A percentile compares a stretch with the other conserved stretches of the same genome.
phyloP scores from a whole-genome alignment of 2,329 filamentous ascomycete genomes.

The Pseudopyrenochaeta lycopersici region DNA sequence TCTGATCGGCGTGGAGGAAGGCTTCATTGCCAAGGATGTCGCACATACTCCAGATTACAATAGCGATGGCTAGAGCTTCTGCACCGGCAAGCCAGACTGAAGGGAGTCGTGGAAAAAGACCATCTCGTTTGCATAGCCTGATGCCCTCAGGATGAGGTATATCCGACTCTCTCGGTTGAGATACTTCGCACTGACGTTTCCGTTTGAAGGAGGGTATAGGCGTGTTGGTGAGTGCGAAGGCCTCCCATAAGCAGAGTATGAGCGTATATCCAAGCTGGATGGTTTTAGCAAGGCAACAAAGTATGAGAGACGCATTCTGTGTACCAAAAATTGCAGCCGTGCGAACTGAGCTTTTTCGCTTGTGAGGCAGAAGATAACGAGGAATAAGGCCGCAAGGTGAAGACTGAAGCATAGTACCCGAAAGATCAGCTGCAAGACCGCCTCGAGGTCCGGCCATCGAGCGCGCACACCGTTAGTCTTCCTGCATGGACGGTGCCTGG shows the following conservation, averaged over 20 bases:
- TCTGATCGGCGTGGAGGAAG: not conserved
- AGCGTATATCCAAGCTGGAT: not conserved
- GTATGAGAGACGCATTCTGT: not conserved
- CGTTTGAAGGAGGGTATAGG: not conserved
- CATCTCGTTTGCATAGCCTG: not conserved
- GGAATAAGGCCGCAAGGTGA: not conserved
- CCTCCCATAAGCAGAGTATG: not conserved
- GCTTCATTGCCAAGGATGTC: not conserved
- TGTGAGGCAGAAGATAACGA: not conserved
- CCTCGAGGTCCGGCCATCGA: not conserved
- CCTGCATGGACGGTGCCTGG: not conserved
- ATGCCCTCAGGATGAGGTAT: not conserved
- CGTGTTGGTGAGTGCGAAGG: not conserved
- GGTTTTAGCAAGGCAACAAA: not conserved
- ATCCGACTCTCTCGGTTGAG: not conserved
- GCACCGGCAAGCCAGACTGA: not conserved
- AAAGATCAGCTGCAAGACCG: not conserved
- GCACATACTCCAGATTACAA: not conserved
- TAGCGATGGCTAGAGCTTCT: not conserved
- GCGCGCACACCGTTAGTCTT: not conserved
- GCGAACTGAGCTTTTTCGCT: not conserved
- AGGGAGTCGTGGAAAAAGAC: not conserved
- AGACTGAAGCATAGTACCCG: not conserved
- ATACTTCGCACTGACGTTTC: not conserved
- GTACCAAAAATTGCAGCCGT: not conserved